Conservation (phyloP, 2,329 filamentous ascomycete genomes). For the Botrytis medusae region DNA sequence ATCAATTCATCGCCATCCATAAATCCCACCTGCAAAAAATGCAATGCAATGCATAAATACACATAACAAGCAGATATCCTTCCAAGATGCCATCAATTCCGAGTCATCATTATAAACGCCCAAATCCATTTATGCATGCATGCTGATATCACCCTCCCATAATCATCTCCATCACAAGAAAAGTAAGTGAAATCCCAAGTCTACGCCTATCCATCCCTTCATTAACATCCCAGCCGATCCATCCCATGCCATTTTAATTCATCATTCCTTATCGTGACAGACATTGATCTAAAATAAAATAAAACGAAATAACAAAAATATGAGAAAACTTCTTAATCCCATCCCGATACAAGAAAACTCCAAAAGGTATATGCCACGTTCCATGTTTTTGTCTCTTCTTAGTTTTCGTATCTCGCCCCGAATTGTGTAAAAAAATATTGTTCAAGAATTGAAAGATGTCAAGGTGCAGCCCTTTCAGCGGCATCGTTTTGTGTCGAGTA, state of each 20-base stretch:
- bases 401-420: neutral
- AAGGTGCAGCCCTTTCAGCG: neutral
- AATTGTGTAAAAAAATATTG: neutral
- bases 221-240: neutral
- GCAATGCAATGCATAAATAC: neutral
- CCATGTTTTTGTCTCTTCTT: neutral
- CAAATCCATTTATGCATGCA: neutral
- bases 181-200: neutral
- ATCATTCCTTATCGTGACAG: constrained; percentile 15
- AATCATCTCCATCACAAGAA: neutral
- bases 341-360: constrained; percentile 10
- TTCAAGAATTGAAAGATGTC: constrained; percentile 4
- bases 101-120: neutral
- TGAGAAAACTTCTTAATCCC: constrained; percentile 15
- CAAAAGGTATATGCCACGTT: constrained; percentile 7
- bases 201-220: constrained; percentile 5
- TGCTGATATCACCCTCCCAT: neutral
- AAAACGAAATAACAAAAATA: neutral
- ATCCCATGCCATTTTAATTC: constrained; percentile 11
- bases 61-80: neutral
- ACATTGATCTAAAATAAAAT: neutral
- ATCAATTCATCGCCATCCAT: neutral
- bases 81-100: neutral
- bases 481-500: neutral
- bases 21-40: neutral